Conservation (phyloP, 306 rosid species). For the Mucuna pruriens region DNA sequence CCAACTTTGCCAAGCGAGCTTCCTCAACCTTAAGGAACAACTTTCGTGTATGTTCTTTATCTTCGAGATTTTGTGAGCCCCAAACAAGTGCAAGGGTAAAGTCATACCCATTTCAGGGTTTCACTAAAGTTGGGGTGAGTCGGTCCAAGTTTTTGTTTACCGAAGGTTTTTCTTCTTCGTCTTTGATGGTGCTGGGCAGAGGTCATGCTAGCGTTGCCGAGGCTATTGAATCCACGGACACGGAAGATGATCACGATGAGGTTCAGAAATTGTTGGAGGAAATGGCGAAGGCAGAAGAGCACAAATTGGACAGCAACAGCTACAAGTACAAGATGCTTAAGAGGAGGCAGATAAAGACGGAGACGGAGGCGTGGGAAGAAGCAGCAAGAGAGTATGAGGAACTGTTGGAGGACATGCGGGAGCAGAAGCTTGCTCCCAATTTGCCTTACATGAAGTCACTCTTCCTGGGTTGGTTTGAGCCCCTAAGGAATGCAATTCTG, state of each 20-base stretch:
- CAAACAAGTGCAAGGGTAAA: slow-evolving; percentile 4
- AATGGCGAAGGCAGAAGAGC: slow-evolving; percentile 40
- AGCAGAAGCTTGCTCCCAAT: slow-evolving; percentile 91
- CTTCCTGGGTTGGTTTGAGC: slow-evolving; percentile 97
- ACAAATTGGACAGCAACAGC: slow-evolving; percentile 43
- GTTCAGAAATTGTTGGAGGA: slow-evolving; percentile 57
- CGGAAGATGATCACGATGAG: slow-evolving; percentile 73
- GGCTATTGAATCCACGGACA: slow-evolving; percentile 64
- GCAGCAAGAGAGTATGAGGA: slow-evolving; percentile 91
- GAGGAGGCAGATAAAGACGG: slow-evolving; percentile 74
- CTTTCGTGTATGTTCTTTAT: slow-evolving; percentile 11
- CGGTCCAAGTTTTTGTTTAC: slow-evolving; percentile 43
- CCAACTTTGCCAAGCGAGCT: slow-evolving; percentile 57
- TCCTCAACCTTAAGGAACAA: slow-evolving; percentile 42
- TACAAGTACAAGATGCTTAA: slow-evolving; percentile 55
- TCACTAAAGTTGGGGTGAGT: slow-evolving; percentile 39
- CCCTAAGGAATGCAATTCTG: slow-evolving; percentile 65
- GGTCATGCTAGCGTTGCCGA: slow-evolving; percentile 70
- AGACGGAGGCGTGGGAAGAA: slow-evolving; percentile 95
- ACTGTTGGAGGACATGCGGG: slow-evolving; percentile 77
- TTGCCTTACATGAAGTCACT: slow-evolving; percentile 88
- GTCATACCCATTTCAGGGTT: background rate
- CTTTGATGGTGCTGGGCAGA: slow-evolving; percentile 25
- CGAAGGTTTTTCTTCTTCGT: slow-evolving; percentile 32
- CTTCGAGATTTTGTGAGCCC: slow-evolving; percentile 27